Evolutionary conservation across 106 monocot species (phyloP).

Genomic region (Triglochin maritima): DNA sequence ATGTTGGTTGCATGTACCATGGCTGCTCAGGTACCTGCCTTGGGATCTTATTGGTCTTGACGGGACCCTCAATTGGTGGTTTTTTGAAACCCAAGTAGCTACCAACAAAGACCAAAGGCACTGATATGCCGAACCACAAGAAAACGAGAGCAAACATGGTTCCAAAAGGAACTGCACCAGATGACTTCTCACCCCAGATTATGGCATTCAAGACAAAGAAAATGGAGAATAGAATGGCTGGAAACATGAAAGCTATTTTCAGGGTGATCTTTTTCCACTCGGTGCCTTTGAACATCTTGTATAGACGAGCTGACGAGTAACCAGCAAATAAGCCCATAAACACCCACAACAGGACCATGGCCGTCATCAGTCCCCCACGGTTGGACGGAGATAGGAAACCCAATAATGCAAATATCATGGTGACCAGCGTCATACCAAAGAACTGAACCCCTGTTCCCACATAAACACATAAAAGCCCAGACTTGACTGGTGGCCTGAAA

Average conservation of each 20-base stretch:
- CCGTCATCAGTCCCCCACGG: slow-evolving; percentile 63
- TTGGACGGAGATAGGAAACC: slow-evolving; percentile 64
- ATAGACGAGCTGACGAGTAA: slow-evolving; percentile 42
- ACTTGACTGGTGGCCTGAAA: slow-evolving; percentile 42
- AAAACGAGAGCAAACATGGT: slow-evolving; percentile 63
- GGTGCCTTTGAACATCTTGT: slow-evolving; percentile 57
- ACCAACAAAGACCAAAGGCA: slow-evolving; percentile 55
- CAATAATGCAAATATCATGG: slow-evolving; percentile 51
- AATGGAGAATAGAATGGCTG: slow-evolving; percentile 41
- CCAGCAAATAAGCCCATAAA: slow-evolving; percentile 69
- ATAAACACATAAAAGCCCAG: slow-evolving; percentile 48
- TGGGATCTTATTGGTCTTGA: slow-evolving; percentile 57
- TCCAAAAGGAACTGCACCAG: slow-evolving; percentile 53
- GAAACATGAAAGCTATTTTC: slow-evolving; percentile 65
- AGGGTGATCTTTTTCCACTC: slow-evolving; percentile 58
- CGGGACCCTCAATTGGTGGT: slow-evolving; percentile 45
- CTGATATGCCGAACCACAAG: slow-evolving; percentile 63
- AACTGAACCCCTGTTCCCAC: slow-evolving; percentile 64
- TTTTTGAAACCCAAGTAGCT: slow-evolving; percentile 58
- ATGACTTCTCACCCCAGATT: slow-evolving; percentile 63
- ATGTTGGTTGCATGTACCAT: slow-evolving; percentile 58
- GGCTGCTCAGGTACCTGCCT: slow-evolving; percentile 55
- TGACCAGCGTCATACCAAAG: slow-evolving; percentile 53
- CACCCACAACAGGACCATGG: slow-evolving; percentile 63
- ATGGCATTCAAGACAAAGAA: slow-evolving; percentile 52